phyloP scores from a whole-genome alignment of 2,329 filamentous ascomycete genomes.

The Cladosporium sp. region DNA sequence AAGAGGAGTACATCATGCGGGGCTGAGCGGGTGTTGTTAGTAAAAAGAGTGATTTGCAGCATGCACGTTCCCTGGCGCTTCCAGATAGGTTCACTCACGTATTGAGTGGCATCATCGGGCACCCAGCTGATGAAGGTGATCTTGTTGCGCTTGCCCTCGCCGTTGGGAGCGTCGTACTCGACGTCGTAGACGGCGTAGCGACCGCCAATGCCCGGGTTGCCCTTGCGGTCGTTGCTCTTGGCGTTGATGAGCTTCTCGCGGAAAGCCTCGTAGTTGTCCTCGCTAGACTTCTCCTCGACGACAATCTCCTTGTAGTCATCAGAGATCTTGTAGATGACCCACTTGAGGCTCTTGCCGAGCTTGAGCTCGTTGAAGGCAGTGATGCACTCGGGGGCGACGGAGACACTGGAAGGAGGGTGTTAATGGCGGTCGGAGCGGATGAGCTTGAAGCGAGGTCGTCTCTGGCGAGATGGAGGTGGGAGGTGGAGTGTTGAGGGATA shows the following conservation, averaged over 20 bases:
- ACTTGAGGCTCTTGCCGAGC: constrained; percentile 75
- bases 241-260: constrained; percentile 74
- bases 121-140: constrained; percentile 78
- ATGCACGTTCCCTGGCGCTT: not conserved
- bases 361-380: constrained; percentile 75
- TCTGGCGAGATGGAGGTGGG: not conserved
- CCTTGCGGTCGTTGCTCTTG: constrained; percentile 69
- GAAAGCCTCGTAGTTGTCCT: constrained; percentile 70
- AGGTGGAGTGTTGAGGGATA: not conserved
- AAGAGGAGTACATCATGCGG: constrained; percentile 89
- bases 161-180: constrained; percentile 69
- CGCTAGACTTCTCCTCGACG: constrained; percentile 69
- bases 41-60: not conserved
- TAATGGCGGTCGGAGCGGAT: not conserved
- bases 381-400: constrained; percentile 70
- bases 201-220: constrained; percentile 59
- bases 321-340: constrained; percentile 84
- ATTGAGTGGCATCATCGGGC: constrained; percentile 76
- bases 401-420: constrained; percentile 55
- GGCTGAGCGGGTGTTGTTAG: constrained; percentile 50
- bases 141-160: constrained; percentile 75
- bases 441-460: not conserved
- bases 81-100: constrained; percentile 54
- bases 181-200: constrained; percentile 86
- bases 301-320: constrained; percentile 81